phyloP scores from a whole-genome alignment of 805 yeast species.

The Limtongia smithiae region DNA sequence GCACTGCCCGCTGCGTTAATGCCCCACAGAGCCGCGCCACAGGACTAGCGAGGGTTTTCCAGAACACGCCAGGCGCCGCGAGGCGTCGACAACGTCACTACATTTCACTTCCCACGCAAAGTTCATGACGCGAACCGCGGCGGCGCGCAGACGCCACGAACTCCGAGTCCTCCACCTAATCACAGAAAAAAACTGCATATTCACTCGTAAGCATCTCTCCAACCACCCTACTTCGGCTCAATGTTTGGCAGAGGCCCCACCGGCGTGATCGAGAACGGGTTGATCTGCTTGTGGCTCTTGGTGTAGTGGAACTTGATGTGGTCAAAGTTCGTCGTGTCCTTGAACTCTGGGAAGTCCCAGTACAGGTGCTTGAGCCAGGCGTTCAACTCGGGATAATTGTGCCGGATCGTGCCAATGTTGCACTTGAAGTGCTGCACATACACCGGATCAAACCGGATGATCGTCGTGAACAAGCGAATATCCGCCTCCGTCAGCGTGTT shows the following conservation, averaged over 20 bases:
- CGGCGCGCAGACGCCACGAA: too few relatives aligned
- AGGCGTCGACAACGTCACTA: too few relatives aligned
- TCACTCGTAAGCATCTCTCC: neutral
- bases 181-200: neutral
- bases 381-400: conserved; percentile 72
- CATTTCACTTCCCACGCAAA: too few relatives aligned
- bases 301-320: conserved; percentile 93
- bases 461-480: conserved; percentile 78
- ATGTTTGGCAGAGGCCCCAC: conserved; percentile 83
- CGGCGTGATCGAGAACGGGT: conserved; percentile 81
- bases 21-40: too few relatives aligned
- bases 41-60: too few relatives aligned
- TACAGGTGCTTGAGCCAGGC: conserved; percentile 79
- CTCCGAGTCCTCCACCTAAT: neutral
- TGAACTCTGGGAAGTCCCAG: conserved; percentile 73
- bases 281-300: conserved; percentile 73
- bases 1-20: too few relatives aligned
- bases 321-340: conserved; percentile 75
- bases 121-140: too few relatives aligned
- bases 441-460: conserved; percentile 86
- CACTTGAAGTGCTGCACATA: conserved; percentile 96
- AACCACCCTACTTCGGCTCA: conserved; percentile 38
- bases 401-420: conserved; percentile 74
- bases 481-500: conserved; percentile 83
- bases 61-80: too few relatives aligned